Conservation (phyloP, 805 yeast species). For the Yarrowia sp. region DNA sequence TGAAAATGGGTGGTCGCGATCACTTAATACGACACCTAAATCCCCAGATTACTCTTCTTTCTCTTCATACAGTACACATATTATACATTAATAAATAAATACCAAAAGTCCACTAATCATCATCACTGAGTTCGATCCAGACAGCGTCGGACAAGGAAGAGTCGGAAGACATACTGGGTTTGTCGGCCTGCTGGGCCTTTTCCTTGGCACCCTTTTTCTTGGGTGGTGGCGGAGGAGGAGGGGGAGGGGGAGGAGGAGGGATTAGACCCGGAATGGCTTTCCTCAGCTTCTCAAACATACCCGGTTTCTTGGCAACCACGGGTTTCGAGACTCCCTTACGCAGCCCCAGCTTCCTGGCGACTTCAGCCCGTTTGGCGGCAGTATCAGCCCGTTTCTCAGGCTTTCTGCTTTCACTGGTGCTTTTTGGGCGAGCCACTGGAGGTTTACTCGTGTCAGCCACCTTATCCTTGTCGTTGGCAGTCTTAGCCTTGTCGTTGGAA, state of each 20-base stretch:
- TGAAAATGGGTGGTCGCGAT: too few species aligned
- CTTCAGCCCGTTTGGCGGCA: too few species aligned
- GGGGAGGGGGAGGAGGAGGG: background rate
- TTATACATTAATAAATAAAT: background rate
- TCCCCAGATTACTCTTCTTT: too few species aligned
- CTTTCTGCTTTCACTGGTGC: background rate
- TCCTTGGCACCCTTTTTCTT: constrained; percentile 40
- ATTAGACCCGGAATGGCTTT: constrained; percentile 1
- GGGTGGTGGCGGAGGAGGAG: background rate
- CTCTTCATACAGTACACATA: too few species aligned
- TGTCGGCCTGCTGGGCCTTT: constrained; percentile 52
- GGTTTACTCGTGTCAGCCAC: too few species aligned
- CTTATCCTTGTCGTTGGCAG: too few species aligned
- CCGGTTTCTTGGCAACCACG: background rate
- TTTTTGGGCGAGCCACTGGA: background rate
- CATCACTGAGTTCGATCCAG: constrained; percentile 24
- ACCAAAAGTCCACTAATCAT: background rate
- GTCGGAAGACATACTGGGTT: constrained; percentile 43
- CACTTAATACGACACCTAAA: too few species aligned
- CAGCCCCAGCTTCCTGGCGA: background rate
- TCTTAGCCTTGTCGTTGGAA: too few species aligned
- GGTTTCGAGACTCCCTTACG: background rate
- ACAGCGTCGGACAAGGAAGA: constrained; percentile 19
- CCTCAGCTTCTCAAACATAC: constrained; percentile 3
- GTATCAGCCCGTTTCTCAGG: too few species aligned